Evolutionary conservation across 1,139 yeast genomes (phyloP).

Genomic region (Candida gigantensis): DNA sequence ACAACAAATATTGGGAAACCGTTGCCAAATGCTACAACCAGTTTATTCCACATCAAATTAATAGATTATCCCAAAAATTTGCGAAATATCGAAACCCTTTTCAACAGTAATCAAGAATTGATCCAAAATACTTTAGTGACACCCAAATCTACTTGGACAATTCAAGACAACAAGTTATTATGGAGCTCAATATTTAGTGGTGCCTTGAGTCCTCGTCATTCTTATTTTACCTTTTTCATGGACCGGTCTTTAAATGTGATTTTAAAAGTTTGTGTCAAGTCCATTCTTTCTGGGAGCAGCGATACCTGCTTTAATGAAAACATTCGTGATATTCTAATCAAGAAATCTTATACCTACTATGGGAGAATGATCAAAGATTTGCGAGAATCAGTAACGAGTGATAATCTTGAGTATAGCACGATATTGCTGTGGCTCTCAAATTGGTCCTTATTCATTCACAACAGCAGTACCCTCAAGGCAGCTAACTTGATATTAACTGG

Average conservation of each 20-base stretch:
- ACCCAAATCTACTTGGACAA: slow-evolving; percentile 12
- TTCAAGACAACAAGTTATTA: slow-evolving; percentile 16
- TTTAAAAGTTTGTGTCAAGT: slow-evolving; percentile 21
- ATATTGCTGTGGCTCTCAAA: slow-evolving; percentile 40
- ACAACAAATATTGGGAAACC: slow-evolving; percentile 11
- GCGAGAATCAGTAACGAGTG: slow-evolving; percentile 30
- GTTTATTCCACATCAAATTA: slow-evolving; percentile 4
- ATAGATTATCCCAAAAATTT: slow-evolving; percentile 8
- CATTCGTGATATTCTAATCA: slow-evolving; percentile 32
- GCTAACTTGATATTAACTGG: slow-evolving; percentile 36
- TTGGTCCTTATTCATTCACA: slow-evolving; percentile 38
- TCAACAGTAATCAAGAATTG: background rate
- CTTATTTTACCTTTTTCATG: slow-evolving; percentile 38
- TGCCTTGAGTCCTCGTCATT: slow-evolving; percentile 24
- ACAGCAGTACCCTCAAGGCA: slow-evolving; percentile 36
- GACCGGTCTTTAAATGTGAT: slow-evolving; percentile 40
- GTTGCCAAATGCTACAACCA: slow-evolving; percentile 18
- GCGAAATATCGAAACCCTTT: background rate
- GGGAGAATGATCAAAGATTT: slow-evolving; percentile 37
- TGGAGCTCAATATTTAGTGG: slow-evolving; percentile 35
- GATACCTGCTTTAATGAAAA: slow-evolving; percentile 27
- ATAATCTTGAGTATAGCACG: slow-evolving; percentile 39
- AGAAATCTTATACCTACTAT: slow-evolving; percentile 36
- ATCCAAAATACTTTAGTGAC: background rate
- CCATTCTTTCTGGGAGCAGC: slow-evolving; percentile 15